Base-by-base conservation (phyloP, 2,329 filamentous ascomycete genomes). In the Orbilia oligospora region DNA sequence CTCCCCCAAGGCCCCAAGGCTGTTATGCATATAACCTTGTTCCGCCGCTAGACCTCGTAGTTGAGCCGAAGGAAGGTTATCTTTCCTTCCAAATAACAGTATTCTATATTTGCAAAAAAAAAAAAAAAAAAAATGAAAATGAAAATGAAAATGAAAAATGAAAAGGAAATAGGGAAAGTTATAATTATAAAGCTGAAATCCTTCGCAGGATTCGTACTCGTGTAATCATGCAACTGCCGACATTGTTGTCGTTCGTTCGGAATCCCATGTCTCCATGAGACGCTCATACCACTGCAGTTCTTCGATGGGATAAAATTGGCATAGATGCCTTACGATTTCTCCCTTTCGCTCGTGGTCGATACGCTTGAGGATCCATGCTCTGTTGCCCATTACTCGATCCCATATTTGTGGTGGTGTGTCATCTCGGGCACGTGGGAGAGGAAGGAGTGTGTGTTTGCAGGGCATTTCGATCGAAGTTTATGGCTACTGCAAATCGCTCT, bases 391-490 rank as follows among this genome's bases (percentile, higher is more conserved):
- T 51, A 49, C 55, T 4, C 20, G 22, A 16, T 66, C 22, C 70
- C 70, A 73, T 20, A 73, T 33, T 46, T 49, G 46, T 4, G 48
- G 56, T 3, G 70, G 70, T 3, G 70, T 73, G 41, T 73, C 70
- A 41, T 73, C 61, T 3, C 61, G 70, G n/a, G 61, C 70, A 41
- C 46, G 63, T 16, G 55, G 38, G 14, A 73, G 64, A 22, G 70
- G 70, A 10, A 48, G 51, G 41, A 73, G 56, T 9, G 33, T 65
- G 24, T 27, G 58, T 72, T 72, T 72, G 30, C 69, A 72, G 18
- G 58, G 69, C 69, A 72, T 67, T 30, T n/a, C n/a, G n/a, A 9
- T 12, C 3, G 48, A 10, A 36, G 10, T 49, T 22, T 49, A 9
- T 4, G n/a, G 38, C 14, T 46, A 5, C 24, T 3, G 18, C 10